Conservation (phyloP, 306 rosid genomes). For the Rosa lucieae region DNA sequence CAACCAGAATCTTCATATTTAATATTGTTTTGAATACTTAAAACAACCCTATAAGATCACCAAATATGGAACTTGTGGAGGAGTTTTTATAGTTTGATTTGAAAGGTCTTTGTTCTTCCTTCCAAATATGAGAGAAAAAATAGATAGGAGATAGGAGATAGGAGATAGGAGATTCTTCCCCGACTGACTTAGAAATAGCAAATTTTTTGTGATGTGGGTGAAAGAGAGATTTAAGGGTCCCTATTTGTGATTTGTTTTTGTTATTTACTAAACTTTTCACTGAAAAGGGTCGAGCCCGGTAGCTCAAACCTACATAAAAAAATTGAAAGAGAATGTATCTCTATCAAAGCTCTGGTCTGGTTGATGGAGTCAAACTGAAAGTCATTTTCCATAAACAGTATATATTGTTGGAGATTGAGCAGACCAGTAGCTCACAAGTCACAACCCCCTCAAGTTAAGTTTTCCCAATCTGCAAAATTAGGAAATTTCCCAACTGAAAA, state of each 20-base stretch:
- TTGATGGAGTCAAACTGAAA: slow-evolving; percentile 48
- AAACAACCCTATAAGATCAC: slow-evolving; percentile 1
- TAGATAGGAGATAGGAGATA: neutral
- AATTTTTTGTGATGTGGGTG: slow-evolving; percentile 20
- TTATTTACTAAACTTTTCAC: slow-evolving; percentile 29
- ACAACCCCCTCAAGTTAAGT: slow-evolving; percentile 7
- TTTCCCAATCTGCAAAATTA: slow-evolving; percentile 22
- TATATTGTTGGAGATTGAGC: slow-evolving; percentile 35
- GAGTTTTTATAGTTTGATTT: slow-evolving; percentile 2
- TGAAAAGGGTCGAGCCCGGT: slow-evolving; percentile 36
- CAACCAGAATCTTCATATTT: neutral
- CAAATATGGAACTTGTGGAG: slow-evolving; percentile 6
- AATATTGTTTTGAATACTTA: neutral
- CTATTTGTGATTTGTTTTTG: slow-evolving; percentile 15
- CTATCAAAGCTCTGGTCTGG: slow-evolving; percentile 36
- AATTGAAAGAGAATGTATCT: slow-evolving; percentile 34
- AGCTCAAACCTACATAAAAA: slow-evolving; percentile 45
- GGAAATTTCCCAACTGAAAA: slow-evolving; percentile 26
- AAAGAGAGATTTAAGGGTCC: slow-evolving; percentile 15
- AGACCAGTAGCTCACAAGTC: slow-evolving; percentile 21
- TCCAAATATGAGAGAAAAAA: slow-evolving; percentile 33
- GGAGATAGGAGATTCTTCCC: neutral
- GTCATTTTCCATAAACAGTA: slow-evolving; percentile 59
- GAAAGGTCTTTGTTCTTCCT: slow-evolving; percentile 20
- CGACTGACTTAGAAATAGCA: slow-evolving; percentile 28